Conservation (phyloP, 176 grass and related monocot species). For the Hordeum marinum region DNA sequence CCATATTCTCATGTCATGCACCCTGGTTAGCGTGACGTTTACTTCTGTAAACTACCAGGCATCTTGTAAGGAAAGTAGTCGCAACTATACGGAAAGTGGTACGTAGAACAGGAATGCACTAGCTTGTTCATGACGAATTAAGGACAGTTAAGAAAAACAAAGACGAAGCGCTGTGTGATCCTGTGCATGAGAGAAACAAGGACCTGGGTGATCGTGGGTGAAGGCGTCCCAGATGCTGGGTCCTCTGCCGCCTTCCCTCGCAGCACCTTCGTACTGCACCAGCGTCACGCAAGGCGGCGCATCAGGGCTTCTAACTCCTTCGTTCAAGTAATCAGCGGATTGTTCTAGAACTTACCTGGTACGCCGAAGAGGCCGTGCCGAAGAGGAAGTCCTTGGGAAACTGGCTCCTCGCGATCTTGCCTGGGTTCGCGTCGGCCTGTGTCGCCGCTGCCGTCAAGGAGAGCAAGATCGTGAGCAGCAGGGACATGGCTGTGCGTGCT, state of each 20-base stretch:
- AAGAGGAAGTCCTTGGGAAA: conserved; percentile 67
- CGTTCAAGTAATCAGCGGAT: background rate
- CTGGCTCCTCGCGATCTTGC: conserved; percentile 24
- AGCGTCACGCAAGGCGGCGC: background rate
- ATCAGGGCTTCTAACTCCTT: background rate
- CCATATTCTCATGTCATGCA: background rate
- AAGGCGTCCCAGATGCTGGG: conserved; percentile 84
- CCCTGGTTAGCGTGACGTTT: background rate
- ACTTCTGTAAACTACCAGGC: no score
- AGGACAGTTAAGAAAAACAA: background rate
- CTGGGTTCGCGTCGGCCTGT: background rate
- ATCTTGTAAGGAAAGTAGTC: no score
- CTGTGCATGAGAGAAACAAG: background rate
- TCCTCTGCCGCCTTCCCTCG: conserved; percentile 46
- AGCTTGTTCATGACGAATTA: background rate
- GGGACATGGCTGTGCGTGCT: conserved; percentile 10
- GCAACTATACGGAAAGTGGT: no score
- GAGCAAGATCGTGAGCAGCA: background rate
- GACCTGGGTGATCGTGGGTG: conserved; percentile 76
- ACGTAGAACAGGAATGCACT: background rate
- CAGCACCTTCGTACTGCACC: conserved; percentile 81
- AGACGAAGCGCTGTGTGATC: background rate
- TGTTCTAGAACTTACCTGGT: conserved; percentile 47
- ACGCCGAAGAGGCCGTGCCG: conserved; percentile 72
- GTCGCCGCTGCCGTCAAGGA: background rate